These are phyloP conservation scores for Pouteria glomerata DNA, from an alignment of 148 eudicot genomes.

Conservation along the genomic window DNA sequence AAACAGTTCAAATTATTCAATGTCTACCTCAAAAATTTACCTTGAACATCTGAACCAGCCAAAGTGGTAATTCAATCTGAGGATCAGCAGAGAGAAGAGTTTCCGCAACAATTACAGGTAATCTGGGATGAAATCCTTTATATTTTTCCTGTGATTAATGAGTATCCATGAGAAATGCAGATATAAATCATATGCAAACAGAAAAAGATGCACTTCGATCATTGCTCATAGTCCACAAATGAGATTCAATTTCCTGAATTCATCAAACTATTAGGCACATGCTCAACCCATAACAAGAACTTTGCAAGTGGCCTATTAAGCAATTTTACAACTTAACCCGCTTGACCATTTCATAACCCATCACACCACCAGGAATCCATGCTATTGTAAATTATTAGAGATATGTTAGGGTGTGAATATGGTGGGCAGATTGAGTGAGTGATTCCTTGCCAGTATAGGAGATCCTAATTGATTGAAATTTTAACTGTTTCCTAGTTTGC, in stretches of 20 bases:
- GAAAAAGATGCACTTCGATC: background rate
- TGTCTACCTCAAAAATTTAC: slow-evolving; percentile 29
- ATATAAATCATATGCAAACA: background rate
- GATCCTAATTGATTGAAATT: too few relatives aligned
- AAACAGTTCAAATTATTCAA: background rate
- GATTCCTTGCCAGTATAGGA: too few relatives aligned
- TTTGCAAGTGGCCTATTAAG: background rate
- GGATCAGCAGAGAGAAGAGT: slow-evolving; percentile 81
- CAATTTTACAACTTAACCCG: background rate
- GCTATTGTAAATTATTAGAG: background rate
- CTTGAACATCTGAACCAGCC: slow-evolving; percentile 90
- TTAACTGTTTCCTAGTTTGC: too few relatives aligned
- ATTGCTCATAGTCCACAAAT: slow-evolving; percentile 1
- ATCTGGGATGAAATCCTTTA: slow-evolving; percentile 60
- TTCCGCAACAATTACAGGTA: slow-evolving; percentile 89
- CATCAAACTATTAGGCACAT: background rate
- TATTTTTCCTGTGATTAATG: slow-evolving; percentile 66
- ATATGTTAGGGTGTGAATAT: too few relatives aligned
- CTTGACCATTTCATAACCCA: background rate
- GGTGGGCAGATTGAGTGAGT: too few relatives aligned
- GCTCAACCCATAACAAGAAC: background rate
- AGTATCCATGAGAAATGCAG: background rate
- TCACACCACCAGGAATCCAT: background rate
- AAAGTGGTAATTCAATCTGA: slow-evolving; percentile 89
- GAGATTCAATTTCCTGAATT: background rate